These are phyloP conservation scores for Colletotrichum sojae DNA, from an alignment of 2,329 filamentous ascomycete genomes.

Conservation along the genomic window DNA sequence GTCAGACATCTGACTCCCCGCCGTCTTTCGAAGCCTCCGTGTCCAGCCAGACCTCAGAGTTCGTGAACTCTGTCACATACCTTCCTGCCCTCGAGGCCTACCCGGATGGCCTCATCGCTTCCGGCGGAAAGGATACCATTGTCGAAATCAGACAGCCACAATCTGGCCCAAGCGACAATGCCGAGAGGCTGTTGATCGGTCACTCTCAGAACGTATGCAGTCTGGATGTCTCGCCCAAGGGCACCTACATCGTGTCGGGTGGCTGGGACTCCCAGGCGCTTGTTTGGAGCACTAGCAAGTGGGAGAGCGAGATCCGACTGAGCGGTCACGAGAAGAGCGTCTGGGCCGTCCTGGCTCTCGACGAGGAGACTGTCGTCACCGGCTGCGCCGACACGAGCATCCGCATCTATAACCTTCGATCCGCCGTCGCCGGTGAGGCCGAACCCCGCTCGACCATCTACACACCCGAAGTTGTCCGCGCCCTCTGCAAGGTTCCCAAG, in stretches of 20 bases:
- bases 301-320: conserved; percentile 81
- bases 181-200: conserved; percentile 87
- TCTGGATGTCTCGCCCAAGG: conserved; percentile 81
- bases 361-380: conserved; percentile 86
- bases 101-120: conserved; percentile 86
- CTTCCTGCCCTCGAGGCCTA: conserved; percentile 77
- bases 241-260: conserved; percentile 85
- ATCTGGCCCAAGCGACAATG: conserved; percentile 78
- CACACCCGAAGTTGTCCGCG: conserved; percentile 87
- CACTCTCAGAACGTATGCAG: conserved; percentile 92
- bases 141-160: conserved; percentile 88
- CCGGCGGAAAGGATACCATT: conserved; percentile 91
- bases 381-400: conserved; percentile 93
- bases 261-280: conserved; percentile 94
- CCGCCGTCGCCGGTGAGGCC: conserved; percentile 67
- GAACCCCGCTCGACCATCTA: conserved; percentile 69
- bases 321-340: conserved; percentile 83
- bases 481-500: conserved; percentile 84
- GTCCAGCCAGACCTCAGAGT: conserved; percentile 83
- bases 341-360: conserved; percentile 91
- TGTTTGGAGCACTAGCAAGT: conserved; percentile 88
- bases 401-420: conserved; percentile 82
- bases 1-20: conserved; percentile 74
- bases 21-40: conserved; percentile 84
- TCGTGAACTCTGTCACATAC: conserved; percentile 88